These are phyloP conservation scores for Didymella pomorum DNA, from an alignment of 2,329 filamentous ascomycete species.

Conservation along the genomic window DNA sequence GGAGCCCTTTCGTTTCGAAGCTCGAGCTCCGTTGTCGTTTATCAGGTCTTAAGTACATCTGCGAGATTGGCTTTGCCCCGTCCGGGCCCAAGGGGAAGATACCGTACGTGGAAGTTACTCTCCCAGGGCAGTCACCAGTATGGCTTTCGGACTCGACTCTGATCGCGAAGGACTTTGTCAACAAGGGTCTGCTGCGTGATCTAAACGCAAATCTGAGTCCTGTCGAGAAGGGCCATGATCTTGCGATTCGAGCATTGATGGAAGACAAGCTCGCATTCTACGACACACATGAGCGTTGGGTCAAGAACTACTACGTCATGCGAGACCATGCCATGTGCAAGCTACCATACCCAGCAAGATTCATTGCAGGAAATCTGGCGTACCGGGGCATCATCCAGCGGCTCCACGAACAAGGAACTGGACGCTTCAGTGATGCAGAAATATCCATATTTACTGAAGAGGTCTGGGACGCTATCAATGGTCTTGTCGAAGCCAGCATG, in stretches of 20 bases:
- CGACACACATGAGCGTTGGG: slow-evolving; percentile 63
- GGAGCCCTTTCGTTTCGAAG: slow-evolving; percentile 70
- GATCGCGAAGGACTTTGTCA: slow-evolving; percentile 60
- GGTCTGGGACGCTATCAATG: slow-evolving; percentile 63
- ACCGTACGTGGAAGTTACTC: slow-evolving; percentile 60
- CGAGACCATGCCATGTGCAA: slow-evolving; percentile 59
- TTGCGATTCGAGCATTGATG: slow-evolving; percentile 62
- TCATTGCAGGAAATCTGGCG: slow-evolving; percentile 61
- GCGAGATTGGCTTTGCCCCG: slow-evolving; percentile 55
- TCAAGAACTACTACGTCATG: slow-evolving; percentile 67
- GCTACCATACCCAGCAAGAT: slow-evolving; percentile 61
- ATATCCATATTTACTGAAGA: slow-evolving; percentile 57
- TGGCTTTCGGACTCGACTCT: slow-evolving; percentile 62
- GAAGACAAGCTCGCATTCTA: slow-evolving; percentile 70
- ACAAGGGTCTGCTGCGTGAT: slow-evolving; percentile 55
- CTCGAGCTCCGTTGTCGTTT: slow-evolving; percentile 69
- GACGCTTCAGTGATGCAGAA: slow-evolving; percentile 61
- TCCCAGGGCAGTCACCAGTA: slow-evolving; percentile 21
- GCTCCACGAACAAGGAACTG: slow-evolving; percentile 66
- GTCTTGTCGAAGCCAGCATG: slow-evolving; percentile 52
- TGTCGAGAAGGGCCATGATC: slow-evolving; percentile 56
- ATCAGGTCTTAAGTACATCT: slow-evolving; percentile 57
- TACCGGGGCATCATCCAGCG: slow-evolving; percentile 55
- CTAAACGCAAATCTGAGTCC: slow-evolving; percentile 57
- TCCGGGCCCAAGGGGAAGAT: slow-evolving; percentile 66